phyloP scores from a whole-genome alignment of 176 grass and related monocot species.

The Eleusine coracana region DNA sequence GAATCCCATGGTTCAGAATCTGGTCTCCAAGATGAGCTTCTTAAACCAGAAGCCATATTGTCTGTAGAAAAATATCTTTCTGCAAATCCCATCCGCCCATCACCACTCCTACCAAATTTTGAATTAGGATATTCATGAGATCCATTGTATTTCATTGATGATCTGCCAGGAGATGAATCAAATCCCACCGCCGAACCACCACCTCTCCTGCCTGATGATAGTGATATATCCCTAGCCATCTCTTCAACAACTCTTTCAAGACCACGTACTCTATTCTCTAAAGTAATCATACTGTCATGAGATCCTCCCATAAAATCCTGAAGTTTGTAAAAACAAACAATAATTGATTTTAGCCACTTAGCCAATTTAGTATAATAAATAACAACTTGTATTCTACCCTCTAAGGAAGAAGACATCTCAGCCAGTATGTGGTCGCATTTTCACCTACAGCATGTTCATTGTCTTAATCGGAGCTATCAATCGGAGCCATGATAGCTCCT shows the following conservation, averaged over 20 bases:
- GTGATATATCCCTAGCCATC: constrained; percentile 82
- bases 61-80: constrained; percentile 74
- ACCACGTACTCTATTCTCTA: constrained; percentile 90
- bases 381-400: background rate
- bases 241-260: constrained; percentile 96
- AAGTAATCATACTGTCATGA: constrained; percentile 92
- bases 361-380: constrained; percentile 2
- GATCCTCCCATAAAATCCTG: constrained; percentile 99
- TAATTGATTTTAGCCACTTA: constrained; percentile 22
- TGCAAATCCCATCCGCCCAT: constrained; percentile 58
- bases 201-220: constrained; percentile 77
- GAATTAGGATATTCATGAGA: constrained; percentile 77
- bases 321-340: constrained; percentile 34
- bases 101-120: constrained; percentile 73
- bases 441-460: background rate
- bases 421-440: background rate
- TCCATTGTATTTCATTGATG: constrained; percentile 78
- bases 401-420: constrained; percentile 7
- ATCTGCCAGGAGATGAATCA: constrained; percentile 76
- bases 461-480: too few species aligned
- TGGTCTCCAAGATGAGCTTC: constrained; percentile 73
- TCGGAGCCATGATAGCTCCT: too few species aligned
- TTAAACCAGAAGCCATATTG: constrained; percentile 53
- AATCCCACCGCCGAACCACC: constrained; percentile 64
- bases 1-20: constrained; percentile 87